Evolutionary conservation across 1,139 yeast species (phyloP).

Genomic region (Citeromyces siamensis): DNA sequence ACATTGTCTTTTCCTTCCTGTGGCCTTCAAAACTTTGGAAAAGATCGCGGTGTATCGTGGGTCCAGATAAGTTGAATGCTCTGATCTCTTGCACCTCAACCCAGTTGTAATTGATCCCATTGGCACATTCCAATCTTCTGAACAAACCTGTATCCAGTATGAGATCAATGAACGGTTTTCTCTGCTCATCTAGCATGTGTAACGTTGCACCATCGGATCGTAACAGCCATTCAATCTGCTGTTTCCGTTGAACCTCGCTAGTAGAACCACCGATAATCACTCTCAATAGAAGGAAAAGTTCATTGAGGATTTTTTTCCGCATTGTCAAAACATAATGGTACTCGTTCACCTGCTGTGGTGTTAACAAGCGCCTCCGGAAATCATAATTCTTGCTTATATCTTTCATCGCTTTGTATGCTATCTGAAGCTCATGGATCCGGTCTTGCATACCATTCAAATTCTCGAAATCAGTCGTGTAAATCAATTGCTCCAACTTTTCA

Average conservation of each 20-base stretch:
- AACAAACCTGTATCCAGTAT: constrained; percentile 54
- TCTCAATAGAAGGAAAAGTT: constrained; percentile 52
- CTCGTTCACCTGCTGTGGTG: constrained; percentile 17
- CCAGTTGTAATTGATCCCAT: constrained; percentile 50
- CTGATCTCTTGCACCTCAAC: constrained; percentile 53
- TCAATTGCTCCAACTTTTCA: constrained; percentile 49
- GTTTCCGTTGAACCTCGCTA: constrained; percentile 16
- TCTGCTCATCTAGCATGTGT: constrained; percentile 51
- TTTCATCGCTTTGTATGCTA: constrained; percentile 29
- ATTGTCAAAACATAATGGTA: constrained; percentile 12
- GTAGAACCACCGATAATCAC: constrained; percentile 44
- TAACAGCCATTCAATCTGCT: constrained; percentile 45
- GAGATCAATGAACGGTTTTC: constrained; percentile 61
- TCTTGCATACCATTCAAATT: constrained; percentile 44
- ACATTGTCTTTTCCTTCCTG: constrained; percentile 6
- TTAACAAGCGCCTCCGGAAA: constrained; percentile 18
- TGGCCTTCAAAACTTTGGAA: constrained; percentile 22
- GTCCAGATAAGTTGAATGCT: constrained; percentile 54
- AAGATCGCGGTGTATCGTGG: constrained; percentile 59
- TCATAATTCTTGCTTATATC: constrained; percentile 34
- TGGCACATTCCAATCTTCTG: constrained; percentile 46
- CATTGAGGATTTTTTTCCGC: constrained; percentile 26
- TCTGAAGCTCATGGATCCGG: constrained; percentile 42
- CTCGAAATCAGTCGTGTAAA: constrained; percentile 56
- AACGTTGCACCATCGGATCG: constrained; percentile 63